A percentile compares a stretch with the other conserved stretches of the same genome.
These are phyloP conservation scores for Chenopodium formosanum DNA, from an alignment of 148 eudicot genomes.

Conservation along the genomic window DNA sequence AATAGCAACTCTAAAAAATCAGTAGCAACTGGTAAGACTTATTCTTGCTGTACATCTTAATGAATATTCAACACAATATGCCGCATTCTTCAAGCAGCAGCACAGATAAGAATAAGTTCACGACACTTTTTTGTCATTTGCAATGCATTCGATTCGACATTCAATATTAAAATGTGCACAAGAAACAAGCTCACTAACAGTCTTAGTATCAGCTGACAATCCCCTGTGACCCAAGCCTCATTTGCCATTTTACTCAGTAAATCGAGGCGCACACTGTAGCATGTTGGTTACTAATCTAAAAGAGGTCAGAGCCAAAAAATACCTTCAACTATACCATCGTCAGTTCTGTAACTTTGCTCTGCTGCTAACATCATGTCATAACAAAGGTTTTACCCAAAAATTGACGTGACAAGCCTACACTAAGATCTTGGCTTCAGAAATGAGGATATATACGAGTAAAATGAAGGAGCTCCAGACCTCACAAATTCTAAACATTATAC, in stretches of 20 bases:
- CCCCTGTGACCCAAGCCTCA: background rate
- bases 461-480: background rate
- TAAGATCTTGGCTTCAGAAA: background rate
- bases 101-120: background rate
- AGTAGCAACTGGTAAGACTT: background rate
- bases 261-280: background rate
- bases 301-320: background rate
- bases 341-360: background rate
- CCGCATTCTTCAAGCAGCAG: slow-evolving; percentile 3
- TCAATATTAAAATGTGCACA: background rate
- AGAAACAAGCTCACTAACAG: background rate
- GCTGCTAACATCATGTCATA: background rate
- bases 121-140: background rate
- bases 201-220: background rate
- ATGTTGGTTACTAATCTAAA: background rate
- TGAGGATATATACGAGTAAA: background rate
- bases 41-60: too few species aligned
- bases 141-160: too few species aligned
- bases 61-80: background rate
- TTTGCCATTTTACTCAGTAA: background rate
- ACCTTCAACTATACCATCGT: background rate
- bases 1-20: background rate
- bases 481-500: background rate
- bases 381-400: background rate
- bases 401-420: background rate